Evolutionary conservation across 2,329 filamentous ascomycete species (phyloP), one percentile per base, ranked within the genome.

Genomic region (Phoma herbarum): DNA sequence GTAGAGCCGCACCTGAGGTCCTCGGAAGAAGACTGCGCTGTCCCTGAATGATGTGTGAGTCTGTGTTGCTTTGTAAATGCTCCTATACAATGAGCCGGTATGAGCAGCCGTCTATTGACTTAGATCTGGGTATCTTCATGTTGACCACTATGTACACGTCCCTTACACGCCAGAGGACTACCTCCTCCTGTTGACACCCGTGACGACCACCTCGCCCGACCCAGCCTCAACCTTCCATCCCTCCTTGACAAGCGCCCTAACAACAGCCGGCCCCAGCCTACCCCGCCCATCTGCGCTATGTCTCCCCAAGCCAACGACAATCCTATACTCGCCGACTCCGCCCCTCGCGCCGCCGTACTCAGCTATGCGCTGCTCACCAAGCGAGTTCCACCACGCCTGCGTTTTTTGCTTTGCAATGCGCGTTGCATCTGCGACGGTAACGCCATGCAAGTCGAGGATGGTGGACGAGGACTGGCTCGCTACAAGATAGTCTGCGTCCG

Each of bases 221-320:
- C 87, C 84, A 43, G 90, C 83, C 73, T 92, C 86, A 31, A 95
- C 81, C 72, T 86, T 92, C 94, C 94, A 98, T 0, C 93, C 93
- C 60, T 94, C 91, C 43, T 86, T 84, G 37, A 88, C 83, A 41
- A 98, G 80, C 71, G 88, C 88, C 70, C 87, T 88, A 45, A 85
- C 88, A n/a, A 98, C 93, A 16, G 90, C 90, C 56, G 90, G 89
- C 5, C 93, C 89, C 59, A 98, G 76, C 65, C 87, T 88, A 1
- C 90, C 91, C 54, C 86, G 88, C 0, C 93, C 92, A 51, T 90
- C 88, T 45, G 87, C 84, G 68, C 88, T 95, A 77, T 98, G 94
- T 52, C 84, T 84, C 1, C 94, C 94, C 14, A 89, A 74, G 0
- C 94, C 94, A 3, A 93, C 96, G 52, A 98, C 85, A 59, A 98